Base-by-base conservation (phyloP, 2,329 filamentous ascomycete genomes). In the Colletotrichum plurivorum region DNA sequence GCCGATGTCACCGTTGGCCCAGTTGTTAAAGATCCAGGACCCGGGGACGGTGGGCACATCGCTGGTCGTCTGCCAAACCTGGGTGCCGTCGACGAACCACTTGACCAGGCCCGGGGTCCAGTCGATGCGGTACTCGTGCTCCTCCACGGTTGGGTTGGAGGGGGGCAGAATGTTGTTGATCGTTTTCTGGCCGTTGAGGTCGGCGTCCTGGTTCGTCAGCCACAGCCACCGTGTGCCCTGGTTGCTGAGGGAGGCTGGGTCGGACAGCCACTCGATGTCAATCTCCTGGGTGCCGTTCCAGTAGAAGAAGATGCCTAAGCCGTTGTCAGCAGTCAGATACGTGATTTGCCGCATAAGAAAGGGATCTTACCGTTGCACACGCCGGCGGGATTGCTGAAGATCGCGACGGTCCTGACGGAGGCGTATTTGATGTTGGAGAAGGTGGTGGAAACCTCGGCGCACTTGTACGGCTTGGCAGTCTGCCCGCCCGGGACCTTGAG, bases 241-340 rank as follows among this genome's bases (percentile, higher is more conserved):
- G 45, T 78, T 77, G 43, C 76, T 77, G 7, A 70, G 27, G 1
- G 75, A 77, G 1, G 68, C 68, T 12, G 73, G 41, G 13, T 78
- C 76, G 0, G 77, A 78, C 15, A 78, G 75, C 77, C 77, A 78
- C 58, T 78, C 77, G 7, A 78, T 78, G 2, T 78, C 77, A 1
- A 73, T 74, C 55, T 78, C 77, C 25, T 78, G 77, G 5, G 59
- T 74, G 15, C 76, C 72, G 0, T 65, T 71, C 7, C 73, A 18
- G 61, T 77, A 78, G 36, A 77, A 75, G 71, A 78, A 78, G 60
- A 77, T 77, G 39, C 77, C 77, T 78, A 3, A 16, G 4, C 7
- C 2, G 2, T 15, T 27, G 4, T 68, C 5, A 64, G 25, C n/a
- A 2, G 4, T 16, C 25, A 2, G 8, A 2, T 5, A 16, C n/a